Base-by-base conservation (phyloP, 2,329 filamentous ascomycete genomes). In the Hypoxylon sp. region DNA sequence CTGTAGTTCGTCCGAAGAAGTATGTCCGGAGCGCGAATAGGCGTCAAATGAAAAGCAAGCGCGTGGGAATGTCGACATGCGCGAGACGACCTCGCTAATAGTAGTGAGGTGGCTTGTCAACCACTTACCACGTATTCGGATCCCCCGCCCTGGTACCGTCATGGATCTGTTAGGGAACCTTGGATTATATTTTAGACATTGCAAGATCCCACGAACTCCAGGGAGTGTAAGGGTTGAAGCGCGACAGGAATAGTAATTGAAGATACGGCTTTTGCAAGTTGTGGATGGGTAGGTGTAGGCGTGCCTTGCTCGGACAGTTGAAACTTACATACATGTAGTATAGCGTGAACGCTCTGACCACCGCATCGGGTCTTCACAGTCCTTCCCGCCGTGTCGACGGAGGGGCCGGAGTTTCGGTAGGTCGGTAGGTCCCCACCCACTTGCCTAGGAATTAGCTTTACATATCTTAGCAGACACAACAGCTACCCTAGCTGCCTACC, bases 51-150 rank as follows among this genome's bases (percentile, higher is more conserved):
- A 61, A 68, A 62, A 63, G 53, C 54, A 65, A 58, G 51, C 28
- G 22, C 40, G 55, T 61, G 32, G 55, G 33, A 53, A 33, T 51
- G 50, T 56, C 63, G 59, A 68, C 66, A 56, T 66, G 63, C 57
- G 66, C 56, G 42, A 62, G 54, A 57, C 46, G 52, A 58, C 53
- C 16, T 54, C 44, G 45, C 44, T 49, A 55, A 28, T 26, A 51
- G 45, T 16, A 57, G 54, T 54, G 54, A 61, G 61, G 51, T 68
- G 57, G 55, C 52, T 65, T 22, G 50, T 51, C 51, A 48, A 54
- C 61, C 49, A 62, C 57, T 68, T 45, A 68, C 65, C 62, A 68
- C 66, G 63, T 68, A 68, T 66, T 61, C 58, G 65, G 58, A 62
- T 53, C 38, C 61, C 53, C 61, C 61, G 59, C 49, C 61, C 59